Evolutionary conservation across 2,329 filamentous ascomycete species (phyloP), one percentile per base, ranked within the genome.

Genomic region (Cladobotryum mycophilum): DNA sequence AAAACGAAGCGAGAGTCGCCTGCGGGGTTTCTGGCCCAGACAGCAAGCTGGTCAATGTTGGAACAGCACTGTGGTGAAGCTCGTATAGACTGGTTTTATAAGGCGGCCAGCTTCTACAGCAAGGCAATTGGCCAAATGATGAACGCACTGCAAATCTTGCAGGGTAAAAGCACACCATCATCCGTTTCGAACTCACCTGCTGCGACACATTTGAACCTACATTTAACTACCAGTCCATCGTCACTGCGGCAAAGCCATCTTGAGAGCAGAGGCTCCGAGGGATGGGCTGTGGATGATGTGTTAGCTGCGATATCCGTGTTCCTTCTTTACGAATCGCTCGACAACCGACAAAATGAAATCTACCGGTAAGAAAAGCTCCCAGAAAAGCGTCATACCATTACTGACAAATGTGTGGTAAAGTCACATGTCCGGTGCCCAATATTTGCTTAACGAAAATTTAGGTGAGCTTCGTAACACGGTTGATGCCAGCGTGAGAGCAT

Each of bases 21-120:
- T 18, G 35, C 47, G 12, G 11, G 9, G 25, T 30, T 35, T 17
- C 45, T n/a, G 11, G 41, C 44, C 41, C 50, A 49, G 12, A 41
- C 40, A 4, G 34, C 46, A 9, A 41, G 41, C 5, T 35, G 37
- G 17, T 53, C 53, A 14, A 45, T 51, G 47, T 42, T 55, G 7
- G 47, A 53, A 38, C 36, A 51, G 25, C 49, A 49, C 35, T 51
- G 41, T 7, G 40, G 47, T n/a, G 40, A n/a, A 15, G 35, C 43
- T 17, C 41, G 48, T 11, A 41, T 52, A 25, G 55, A 57, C 30
- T 57, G 55, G 55, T 57, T 55, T 41, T 57, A 56, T 38, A 54
- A 56, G 35, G 54, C 56, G 9, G 56, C 56, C n/a, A 58, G 56
- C 25, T 58, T 58, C 36, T 56, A 58, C 17, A 54, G 56, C 47